Evolutionary conservation across 768 basidiomycete genomes (phyloP).

Genomic region (Candolleomyces aberdarensis): DNA sequence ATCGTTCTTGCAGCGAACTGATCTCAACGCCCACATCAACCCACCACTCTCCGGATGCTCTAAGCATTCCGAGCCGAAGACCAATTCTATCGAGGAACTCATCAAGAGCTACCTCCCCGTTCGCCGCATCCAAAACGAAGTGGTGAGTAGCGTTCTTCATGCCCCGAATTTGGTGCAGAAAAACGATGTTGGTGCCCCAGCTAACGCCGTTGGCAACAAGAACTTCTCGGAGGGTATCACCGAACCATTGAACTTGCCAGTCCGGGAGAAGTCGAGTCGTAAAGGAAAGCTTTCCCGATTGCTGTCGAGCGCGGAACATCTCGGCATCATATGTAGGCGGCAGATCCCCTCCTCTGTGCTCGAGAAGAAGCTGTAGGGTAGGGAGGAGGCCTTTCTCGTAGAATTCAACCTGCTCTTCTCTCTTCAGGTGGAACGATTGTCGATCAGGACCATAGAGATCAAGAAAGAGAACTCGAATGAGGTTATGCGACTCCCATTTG

Average conservation of each 20-base stretch:
- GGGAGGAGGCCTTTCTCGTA: not conserved
- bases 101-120: not conserved
- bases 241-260: not conserved
- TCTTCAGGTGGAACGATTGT: not conserved
- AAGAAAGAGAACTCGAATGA: not conserved
- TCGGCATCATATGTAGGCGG: not conserved
- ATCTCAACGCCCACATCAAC: slow-evolving; percentile 21
- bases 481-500: not conserved
- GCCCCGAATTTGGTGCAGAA: slow-evolving; percentile 10
- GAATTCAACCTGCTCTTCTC: not conserved
- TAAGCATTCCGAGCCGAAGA: not conserved
- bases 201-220: not conserved
- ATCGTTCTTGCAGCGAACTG: not conserved
- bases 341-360: not conserved
- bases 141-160: slow-evolving; percentile 8
- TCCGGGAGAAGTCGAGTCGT: not conserved
- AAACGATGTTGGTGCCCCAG: slow-evolving; percentile 4
- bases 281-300: not conserved
- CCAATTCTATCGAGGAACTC: not conserved
- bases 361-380: not conserved
- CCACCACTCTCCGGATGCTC: slow-evolving; percentile 13
- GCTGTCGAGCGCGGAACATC: not conserved
- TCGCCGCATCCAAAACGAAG: not conserved
- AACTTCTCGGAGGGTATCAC: not conserved
- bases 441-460: not conserved